These are phyloP conservation scores for Arabidopsis hybrid DNA, from an alignment of 441 rosid genomes.

Conservation along the genomic window DNA sequence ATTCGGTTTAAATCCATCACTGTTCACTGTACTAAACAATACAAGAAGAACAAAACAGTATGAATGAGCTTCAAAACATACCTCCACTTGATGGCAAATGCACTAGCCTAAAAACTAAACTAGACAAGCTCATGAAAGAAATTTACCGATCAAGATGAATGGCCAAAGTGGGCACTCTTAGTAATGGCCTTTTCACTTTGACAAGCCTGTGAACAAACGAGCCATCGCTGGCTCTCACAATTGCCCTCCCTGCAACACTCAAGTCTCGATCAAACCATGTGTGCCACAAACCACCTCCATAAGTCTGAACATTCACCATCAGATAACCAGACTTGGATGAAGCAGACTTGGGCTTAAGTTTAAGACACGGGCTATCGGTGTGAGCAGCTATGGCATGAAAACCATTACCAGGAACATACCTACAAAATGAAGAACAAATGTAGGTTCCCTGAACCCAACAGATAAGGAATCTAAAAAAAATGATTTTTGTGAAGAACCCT, in stretches of 20 bases:
- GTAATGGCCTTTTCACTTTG: constrained; percentile 80
- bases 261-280: constrained; percentile 98
- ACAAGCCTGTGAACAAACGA: constrained; percentile 82
- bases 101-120: neutral
- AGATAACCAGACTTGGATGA: constrained; percentile 82
- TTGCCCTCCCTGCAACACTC: constrained; percentile 94
- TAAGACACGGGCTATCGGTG: constrained; percentile 95
- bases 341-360: constrained; percentile 90
- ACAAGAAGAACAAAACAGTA: constrained; percentile 40
- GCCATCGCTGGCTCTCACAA: constrained; percentile 72
- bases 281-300: constrained; percentile 97
- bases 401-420: constrained; percentile 82
- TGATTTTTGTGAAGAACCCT: neutral
- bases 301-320: constrained; percentile 95
- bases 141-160: constrained; percentile 91
- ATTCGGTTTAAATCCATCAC: constrained; percentile 94
- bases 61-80: constrained; percentile 32
- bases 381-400: constrained; percentile 94
- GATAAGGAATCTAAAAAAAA: neutral
- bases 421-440: constrained; percentile 51
- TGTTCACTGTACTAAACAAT: constrained; percentile 79
- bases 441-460: constrained; percentile 23
- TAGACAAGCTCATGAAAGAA: neutral
- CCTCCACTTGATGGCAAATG: constrained; percentile 7
- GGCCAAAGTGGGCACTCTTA: constrained; percentile 88